A percentile compares a stretch with the other conserved stretches of the same genome.
phyloP scores from a whole-genome alignment of 2,329 filamentous ascomycete genomes.

The Ophiostoma sp. region DNA sequence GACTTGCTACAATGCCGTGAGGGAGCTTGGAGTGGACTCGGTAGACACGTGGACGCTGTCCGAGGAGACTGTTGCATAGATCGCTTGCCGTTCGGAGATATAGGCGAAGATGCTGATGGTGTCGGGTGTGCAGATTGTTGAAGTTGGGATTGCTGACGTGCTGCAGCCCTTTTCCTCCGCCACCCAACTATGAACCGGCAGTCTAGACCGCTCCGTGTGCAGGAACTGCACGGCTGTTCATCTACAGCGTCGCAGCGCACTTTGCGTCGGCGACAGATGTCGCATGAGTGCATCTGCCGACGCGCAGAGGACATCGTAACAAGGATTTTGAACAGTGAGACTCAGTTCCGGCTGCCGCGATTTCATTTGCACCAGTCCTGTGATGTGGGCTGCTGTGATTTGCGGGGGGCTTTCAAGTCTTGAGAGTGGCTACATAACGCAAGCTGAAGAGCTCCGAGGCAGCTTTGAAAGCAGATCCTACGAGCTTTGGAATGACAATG shows the following conservation, averaged over 20 bases:
- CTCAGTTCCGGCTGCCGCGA: slow-evolving; percentile 1
- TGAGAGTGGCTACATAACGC: neutral
- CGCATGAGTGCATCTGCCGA: slow-evolving; percentile 24
- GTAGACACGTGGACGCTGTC: neutral
- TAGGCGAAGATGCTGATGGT: neutral
- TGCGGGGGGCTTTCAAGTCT: neutral
- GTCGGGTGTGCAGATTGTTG: neutral
- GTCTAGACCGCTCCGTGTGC: slow-evolving; percentile 14
- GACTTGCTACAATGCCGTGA: neutral
- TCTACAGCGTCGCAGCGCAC: slow-evolving; percentile 20
- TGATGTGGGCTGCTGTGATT: neutral
- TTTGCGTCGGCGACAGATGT: slow-evolving; percentile 22
- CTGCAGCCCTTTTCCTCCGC: neutral
- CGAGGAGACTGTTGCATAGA: neutral
- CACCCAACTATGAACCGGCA: slow-evolving; percentile 15
- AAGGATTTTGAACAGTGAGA: neutral
- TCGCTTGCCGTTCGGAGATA: neutral
- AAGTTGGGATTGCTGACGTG: neutral
- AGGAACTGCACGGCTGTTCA: slow-evolving; percentile 20
- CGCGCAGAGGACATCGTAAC: slow-evolving; percentile 10
- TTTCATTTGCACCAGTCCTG: neutral
- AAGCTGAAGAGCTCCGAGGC: slow-evolving; percentile 1
- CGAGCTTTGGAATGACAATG: neutral
- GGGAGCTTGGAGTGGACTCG: neutral
- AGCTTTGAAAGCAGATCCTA: neutral